phyloP scores from a whole-genome alignment of 2,329 filamentous ascomycete genomes.

The Phymatotrichopsis omnivora region DNA sequence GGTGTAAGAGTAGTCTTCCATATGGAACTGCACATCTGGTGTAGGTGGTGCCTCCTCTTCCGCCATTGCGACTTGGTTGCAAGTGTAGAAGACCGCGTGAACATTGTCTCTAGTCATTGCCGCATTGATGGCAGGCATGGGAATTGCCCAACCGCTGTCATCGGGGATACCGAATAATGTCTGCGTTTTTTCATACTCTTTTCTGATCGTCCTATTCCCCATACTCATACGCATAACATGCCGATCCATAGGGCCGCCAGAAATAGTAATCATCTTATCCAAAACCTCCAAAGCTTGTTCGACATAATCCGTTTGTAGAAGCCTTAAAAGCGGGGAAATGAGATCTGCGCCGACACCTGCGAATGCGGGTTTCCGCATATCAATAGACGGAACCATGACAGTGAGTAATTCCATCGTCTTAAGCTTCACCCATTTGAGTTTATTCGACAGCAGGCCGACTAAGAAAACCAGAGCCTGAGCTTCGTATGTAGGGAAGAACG shows the following conservation, averaged over 20 bases:
- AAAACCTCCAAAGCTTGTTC: slow-evolving; percentile 84
- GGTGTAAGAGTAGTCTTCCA: slow-evolving; percentile 69
- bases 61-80: slow-evolving; percentile 55
- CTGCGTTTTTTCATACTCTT: slow-evolving; percentile 89
- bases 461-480: slow-evolving; percentile 80
- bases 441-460: slow-evolving; percentile 84
- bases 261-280: slow-evolving; percentile 92
- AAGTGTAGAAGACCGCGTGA: slow-evolving; percentile 92
- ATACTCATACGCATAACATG: slow-evolving; percentile 97
- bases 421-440: slow-evolving; percentile 76
- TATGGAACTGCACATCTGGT: slow-evolving; percentile 83
- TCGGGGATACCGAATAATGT: slow-evolving; percentile 96
- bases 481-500: slow-evolving; percentile 73
- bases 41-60: slow-evolving; percentile 52
- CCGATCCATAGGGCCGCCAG: slow-evolving; percentile 81
- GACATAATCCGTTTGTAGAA: slow-evolving; percentile 88
- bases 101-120: slow-evolving; percentile 81
- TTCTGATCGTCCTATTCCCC: slow-evolving; percentile 78
- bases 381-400: slow-evolving; percentile 74
- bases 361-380: slow-evolving; percentile 86
- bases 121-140: slow-evolving; percentile 81
- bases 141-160: slow-evolving; percentile 90
- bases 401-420: slow-evolving; percentile 88
- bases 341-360: slow-evolving; percentile 86
- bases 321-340: slow-evolving; percentile 79